Conservation (phyloP, 2,329 filamentous ascomycete species). For the Alternaria hordeiaustralica region DNA sequence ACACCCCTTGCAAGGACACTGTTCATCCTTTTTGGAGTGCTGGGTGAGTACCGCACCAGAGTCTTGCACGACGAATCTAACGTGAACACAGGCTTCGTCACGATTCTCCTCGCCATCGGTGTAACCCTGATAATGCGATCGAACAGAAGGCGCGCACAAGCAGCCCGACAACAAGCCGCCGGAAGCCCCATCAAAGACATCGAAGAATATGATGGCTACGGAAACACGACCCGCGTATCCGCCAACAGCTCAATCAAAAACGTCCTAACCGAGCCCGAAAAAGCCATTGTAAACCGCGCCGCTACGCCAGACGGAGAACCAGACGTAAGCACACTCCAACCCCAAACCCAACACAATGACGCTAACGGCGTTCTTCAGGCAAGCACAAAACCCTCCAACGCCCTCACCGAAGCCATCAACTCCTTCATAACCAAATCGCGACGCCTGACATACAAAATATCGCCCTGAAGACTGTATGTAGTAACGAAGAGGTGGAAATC, state of each 20-base stretch:
- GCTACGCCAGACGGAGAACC: constrained; percentile 9
- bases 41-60: background rate
- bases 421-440: constrained; percentile 16
- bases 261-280: constrained; percentile 16
- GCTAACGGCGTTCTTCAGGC: background rate
- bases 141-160: constrained; percentile 2
- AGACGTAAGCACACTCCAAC: constrained; percentile 7
- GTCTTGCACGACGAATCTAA: background rate
- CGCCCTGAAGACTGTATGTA: constrained; percentile 2
- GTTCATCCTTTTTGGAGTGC: constrained; percentile 15
- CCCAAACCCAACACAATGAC: background rate
- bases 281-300: constrained; percentile 16
- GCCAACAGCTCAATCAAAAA: background rate
- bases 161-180: background rate
- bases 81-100: constrained; percentile 3
- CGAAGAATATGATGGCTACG: background rate
- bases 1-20: constrained; percentile 10
- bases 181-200: background rate
- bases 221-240: background rate
- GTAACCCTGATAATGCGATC: constrained; percentile 7
- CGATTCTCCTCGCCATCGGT: constrained; percentile 12
- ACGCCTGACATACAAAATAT: constrained; percentile 18
- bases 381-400: background rate
- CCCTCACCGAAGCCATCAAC: constrained; percentile 12
- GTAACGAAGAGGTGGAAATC: background rate